Base-by-base conservation (phyloP, 371 early-diverging fungal genomes). In the Amoeboaphelidium occidentale region DNA sequence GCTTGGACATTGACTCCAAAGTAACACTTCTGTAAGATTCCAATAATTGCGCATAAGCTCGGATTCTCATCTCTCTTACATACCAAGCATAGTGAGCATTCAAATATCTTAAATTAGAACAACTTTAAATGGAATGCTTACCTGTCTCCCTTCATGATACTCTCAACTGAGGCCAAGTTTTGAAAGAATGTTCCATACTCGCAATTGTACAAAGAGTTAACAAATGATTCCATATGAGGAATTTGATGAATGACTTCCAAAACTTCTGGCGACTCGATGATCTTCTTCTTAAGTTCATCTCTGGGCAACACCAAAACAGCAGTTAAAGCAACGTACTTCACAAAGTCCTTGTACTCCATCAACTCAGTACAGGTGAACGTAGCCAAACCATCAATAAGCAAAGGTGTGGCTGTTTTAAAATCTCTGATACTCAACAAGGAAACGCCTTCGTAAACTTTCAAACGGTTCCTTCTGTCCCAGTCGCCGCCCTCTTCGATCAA, bases 391-490 rank as follows among this genome's bases (percentile, higher is more conserved):
- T 94, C 97, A 54, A 91, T 68, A 49, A 98, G 84, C 47, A 86
- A 70, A 44, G 73, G 61, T 12, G 87, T 79, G 0, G 94, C 90
- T 12, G 79, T 80, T 59, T 88, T 83, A 64, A 97, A 98, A 63
- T 97, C 81, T 47, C 97, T 81, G 54, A 81, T 78, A 21, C 88
- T 81, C 71, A 97, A 75, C 55, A 75, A 61, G 69, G 84, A 90
- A 23, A 94, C 69, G 47, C 91, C 97, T 58, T 96, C 84, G 58
- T 97, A 93, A 0, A 94, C 96, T 72, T 97, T 97, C 42, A 96
- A 76, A 50, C 97, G 79, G 69, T 99, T 99, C 53, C 94, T 80
- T 54, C 98, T 77, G 67, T 97, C 99, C 99, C 99, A 99, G 70
- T 98, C 99, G 24, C 97, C 94, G 32, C 94, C 96, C 64, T 86